These are phyloP conservation scores for Posidonia australis DNA, from an alignment of 106 monocot genomes.

Conservation along the genomic window DNA sequence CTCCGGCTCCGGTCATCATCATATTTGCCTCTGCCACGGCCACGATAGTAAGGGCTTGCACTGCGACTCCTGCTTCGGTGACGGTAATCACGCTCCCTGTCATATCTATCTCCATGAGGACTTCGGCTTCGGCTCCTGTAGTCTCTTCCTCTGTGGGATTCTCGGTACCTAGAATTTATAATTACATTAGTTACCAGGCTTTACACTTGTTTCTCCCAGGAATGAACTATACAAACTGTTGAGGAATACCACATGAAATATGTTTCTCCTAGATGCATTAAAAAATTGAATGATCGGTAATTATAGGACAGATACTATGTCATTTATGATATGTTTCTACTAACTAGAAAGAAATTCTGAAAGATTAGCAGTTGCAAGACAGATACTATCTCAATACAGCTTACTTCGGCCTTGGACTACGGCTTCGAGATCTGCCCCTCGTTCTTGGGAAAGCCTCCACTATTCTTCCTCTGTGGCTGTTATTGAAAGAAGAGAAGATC, in stretches of 20 bases:
- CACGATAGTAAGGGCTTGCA: slow-evolving; percentile 17
- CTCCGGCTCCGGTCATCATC: slow-evolving; percentile 12
- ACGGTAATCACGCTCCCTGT: slow-evolving; percentile 13
- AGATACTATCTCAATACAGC: neutral
- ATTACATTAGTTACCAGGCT: too few species aligned
- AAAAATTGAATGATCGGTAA: too few species aligned
- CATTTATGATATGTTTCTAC: too few species aligned
- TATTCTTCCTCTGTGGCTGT: slow-evolving; percentile 23
- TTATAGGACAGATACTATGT: too few species aligned
- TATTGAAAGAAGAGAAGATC: neutral
- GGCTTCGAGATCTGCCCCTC: slow-evolving; percentile 9
- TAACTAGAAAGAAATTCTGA: too few species aligned
- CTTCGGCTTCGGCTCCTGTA: slow-evolving; percentile 23
- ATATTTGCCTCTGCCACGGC: slow-evolving; percentile 15
- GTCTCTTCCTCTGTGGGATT: slow-evolving; percentile 18
- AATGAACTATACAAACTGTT: too few species aligned
- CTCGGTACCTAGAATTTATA: slow-evolving; percentile 8
- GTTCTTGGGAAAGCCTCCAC: slow-evolving; percentile 1
- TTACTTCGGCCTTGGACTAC: slow-evolving; percentile 7
- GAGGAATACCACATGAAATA: too few species aligned
- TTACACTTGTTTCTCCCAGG: neutral
- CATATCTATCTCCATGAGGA: slow-evolving; percentile 15
- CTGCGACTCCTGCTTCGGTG: slow-evolving; percentile 27
- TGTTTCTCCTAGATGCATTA: too few species aligned
- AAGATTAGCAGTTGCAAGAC: too few species aligned